Evolutionary conservation across 768 basidiomycete species (phyloP).

Genomic region (Boletus vinaceobasis): DNA sequence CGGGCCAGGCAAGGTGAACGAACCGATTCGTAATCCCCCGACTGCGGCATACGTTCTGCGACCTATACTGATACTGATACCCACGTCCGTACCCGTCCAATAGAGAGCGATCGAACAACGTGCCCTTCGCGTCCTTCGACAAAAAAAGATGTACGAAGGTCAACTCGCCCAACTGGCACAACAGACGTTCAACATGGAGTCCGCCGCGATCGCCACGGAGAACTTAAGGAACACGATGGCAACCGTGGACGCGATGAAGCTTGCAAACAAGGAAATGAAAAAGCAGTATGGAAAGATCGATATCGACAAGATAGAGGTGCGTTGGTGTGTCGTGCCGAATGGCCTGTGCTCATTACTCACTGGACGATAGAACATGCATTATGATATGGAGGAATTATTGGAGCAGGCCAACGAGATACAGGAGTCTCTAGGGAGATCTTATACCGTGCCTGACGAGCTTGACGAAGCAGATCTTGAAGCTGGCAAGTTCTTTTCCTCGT

Average conservation of each 20-base stretch:
- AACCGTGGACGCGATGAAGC: slow-evolving; percentile 93
- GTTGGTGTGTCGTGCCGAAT: slow-evolving; percentile 12
- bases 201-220: slow-evolving; percentile 92
- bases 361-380: slow-evolving; percentile 77
- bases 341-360: not conserved
- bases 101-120: slow-evolving; percentile 91
- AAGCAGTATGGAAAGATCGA: slow-evolving; percentile 98
- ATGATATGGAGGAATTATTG: slow-evolving; percentile 96
- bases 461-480: slow-evolving; percentile 98
- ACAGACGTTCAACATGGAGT: slow-evolving; percentile 99
- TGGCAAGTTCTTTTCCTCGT: slow-evolving; percentile 45
- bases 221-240: slow-evolving; percentile 99
- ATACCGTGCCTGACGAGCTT: slow-evolving; percentile 94
- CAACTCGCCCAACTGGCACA: slow-evolving; percentile 90
- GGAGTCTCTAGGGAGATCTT: slow-evolving; percentile 88
- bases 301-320: slow-evolving; percentile 96
- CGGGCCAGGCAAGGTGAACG: slow-evolving; percentile 87
- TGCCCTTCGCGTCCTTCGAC: slow-evolving; percentile 89
- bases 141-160: slow-evolving; percentile 93
- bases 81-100: not conserved
- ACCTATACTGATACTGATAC: not conserved
- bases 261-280: slow-evolving; percentile 93
- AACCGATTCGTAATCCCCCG: not conserved
- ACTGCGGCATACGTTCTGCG: not conserved
- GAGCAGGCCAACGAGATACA: slow-evolving; percentile 99